Percentiles rank a stretch among this genome's conserved stretches.
These are phyloP conservation scores for Coffea humblotiana DNA, from an alignment of 305 asterid species.

Conservation along the genomic window DNA sequence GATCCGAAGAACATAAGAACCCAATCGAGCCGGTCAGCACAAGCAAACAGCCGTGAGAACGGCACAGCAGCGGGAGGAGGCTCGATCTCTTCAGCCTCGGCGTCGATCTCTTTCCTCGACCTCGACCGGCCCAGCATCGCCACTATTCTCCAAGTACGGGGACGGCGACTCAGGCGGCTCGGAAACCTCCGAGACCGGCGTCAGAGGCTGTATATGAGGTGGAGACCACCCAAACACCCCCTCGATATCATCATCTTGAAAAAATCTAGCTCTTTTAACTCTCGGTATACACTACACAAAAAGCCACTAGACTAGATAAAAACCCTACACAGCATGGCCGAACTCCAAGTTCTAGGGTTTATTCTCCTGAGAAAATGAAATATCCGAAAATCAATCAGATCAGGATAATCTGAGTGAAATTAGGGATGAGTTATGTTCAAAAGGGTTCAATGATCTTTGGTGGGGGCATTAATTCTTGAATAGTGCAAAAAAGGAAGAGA, in stretches of 20 bases:
- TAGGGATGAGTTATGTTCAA: not conserved
- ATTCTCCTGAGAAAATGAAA: not conserved
- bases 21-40: slow-evolving; percentile 94
- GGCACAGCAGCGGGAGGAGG: slow-evolving; percentile 98
- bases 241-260: slow-evolving; percentile 89
- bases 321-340: slow-evolving; percentile 26
- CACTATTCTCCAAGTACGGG: slow-evolving; percentile 77
- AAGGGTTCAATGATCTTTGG: not conserved
- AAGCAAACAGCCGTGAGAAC: slow-evolving; percentile 82
- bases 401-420: slow-evolving; percentile 11
- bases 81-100: slow-evolving; percentile 90
- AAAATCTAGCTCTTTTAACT: not conserved
- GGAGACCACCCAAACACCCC: slow-evolving; percentile 99
- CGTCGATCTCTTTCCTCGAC: slow-evolving; percentile 90
- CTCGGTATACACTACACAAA: slow-evolving; percentile 8
- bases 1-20: slow-evolving; percentile 89
- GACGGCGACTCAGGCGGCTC: slow-evolving; percentile 99
- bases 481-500: not conserved
- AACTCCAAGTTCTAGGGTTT: slow-evolving; percentile 12
- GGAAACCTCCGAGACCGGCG: slow-evolving; percentile 98
- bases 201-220: slow-evolving; percentile 95
- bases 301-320: slow-evolving; percentile 16
- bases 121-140: slow-evolving; percentile 68
- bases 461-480: not conserved
- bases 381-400: slow-evolving; percentile 10